Base-by-base conservation (phyloP, 306 rosid species). In the Acacia acuminata region DNA sequence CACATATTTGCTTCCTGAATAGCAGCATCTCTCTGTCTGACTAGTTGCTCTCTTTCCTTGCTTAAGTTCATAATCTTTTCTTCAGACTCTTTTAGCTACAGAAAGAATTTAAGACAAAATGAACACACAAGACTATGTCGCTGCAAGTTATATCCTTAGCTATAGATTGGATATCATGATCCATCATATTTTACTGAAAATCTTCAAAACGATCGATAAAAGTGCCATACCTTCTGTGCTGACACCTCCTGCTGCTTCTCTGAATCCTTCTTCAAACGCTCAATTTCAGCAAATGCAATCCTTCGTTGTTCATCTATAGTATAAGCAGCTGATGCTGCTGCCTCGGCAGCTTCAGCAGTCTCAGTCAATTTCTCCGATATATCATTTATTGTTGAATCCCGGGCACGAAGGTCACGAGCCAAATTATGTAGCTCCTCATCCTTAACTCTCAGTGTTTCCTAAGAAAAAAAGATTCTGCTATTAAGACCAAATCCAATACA, bases 281-380 rank as follows among this genome's bases (percentile, higher is more conserved):
- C 97, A 72, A 96, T 79, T 89, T 92, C 94, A 77, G 89, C 90
- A 78, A 89, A 92, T 42, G 82, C 92, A 79, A 96, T 89, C 86
- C 90, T 88, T 85, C 99, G 64, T 58, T 96, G 99, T 67, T 96
- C 98, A 78, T 94, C 99, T 86, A 96, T 90, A 17, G 88, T 89
- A 87, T 92, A 93, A 80, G 99, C 98, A 80, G 99, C 98, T 77
- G 94, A 89, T 76, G 98, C 99, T 76, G 99, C 99, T 25, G 98
- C 94, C 94, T 91, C 97, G 0, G 99, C 98, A 82, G 99, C 98
- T 81, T 94, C 99, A 47, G 99, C 99, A 44, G 98, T 96, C 88
- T 96, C 99, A 44, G 99, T 83, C 71, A 96, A 89, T 69, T 91
- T 96, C 36, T 96, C 99, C n/a, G 98, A 94, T 75, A 96, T 91